Percentiles rank a stretch among this genome's conserved stretches.
Evolutionary conservation across 352 stramenopile species (phyloP).

Genomic region (Hyphochytrium catenoides): DNA sequence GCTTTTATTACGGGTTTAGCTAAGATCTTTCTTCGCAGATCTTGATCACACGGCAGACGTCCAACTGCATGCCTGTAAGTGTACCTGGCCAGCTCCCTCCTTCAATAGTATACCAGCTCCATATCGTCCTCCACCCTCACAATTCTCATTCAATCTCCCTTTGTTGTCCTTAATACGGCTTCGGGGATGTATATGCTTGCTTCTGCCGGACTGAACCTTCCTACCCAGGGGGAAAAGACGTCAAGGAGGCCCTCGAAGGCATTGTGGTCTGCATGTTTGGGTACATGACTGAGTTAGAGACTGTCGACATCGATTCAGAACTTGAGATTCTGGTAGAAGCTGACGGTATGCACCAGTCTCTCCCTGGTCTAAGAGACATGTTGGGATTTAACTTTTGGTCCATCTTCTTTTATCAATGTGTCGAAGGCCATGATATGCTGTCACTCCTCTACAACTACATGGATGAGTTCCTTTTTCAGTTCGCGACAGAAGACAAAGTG

Average conservation of each 20-base stretch:
- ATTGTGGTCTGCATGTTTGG: conserved; percentile 30
- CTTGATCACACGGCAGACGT: conserved; percentile 48
- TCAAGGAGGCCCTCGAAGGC: conserved; percentile 18
- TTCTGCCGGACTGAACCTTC: not conserved
- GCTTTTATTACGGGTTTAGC: too few species aligned
- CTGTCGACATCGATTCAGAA: conserved; percentile 16
- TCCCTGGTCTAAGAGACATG: too few species aligned
- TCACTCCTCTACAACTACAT: conserved; percentile 37
- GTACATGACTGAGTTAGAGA: conserved; percentile 34
- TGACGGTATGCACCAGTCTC: conserved; percentile 1
- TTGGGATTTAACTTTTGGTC: too few species aligned
- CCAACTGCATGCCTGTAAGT: conserved; percentile 28
- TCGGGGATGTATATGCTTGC: not conserved
- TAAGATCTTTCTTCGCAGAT: too few species aligned
- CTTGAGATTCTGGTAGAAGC: conserved; percentile 7
- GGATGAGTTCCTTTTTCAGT: conserved; percentile 40
- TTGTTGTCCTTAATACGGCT: conserved; percentile 4
- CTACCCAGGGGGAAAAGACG: conserved; percentile 15
- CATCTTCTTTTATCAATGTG: conserved; percentile 5
- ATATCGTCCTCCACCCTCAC: not conserved
- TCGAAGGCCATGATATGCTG: conserved; percentile 21
- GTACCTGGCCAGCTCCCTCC: too few species aligned
- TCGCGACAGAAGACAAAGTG: conserved; percentile 19
- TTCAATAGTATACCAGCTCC: too few species aligned
- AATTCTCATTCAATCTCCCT: not conserved